Conservation (phyloP, 1,284 basidiomycete genomes). For the Ustilago nuda region DNA sequence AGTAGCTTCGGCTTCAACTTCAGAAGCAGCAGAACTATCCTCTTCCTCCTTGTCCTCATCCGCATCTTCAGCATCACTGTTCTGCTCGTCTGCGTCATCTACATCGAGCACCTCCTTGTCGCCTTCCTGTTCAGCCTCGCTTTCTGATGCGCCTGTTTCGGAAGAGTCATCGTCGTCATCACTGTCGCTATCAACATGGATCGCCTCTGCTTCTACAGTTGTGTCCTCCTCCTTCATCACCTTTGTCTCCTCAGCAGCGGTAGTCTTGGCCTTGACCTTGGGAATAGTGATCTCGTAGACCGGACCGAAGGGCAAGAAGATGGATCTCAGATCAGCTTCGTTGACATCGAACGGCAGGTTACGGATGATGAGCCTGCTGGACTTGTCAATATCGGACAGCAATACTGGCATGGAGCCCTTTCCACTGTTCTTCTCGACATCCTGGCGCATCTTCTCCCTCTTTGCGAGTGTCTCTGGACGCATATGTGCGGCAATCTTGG, state of each 20-base stretch:
- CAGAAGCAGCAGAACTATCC: slow-evolving; percentile 6
- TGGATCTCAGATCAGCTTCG: slow-evolving; percentile 84
- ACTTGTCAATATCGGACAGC: slow-evolving; percentile 46
- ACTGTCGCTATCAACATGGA: slow-evolving; percentile 19
- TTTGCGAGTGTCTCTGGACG: slow-evolving; percentile 70
- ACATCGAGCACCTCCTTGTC: slow-evolving; percentile 70
- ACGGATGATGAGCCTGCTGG: slow-evolving; percentile 86
- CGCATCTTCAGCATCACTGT: not conserved
- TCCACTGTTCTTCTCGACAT: slow-evolving; percentile 55
- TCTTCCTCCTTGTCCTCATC: slow-evolving; percentile 67
- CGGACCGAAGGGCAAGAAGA: slow-evolving; percentile 89
- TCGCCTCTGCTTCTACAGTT: slow-evolving; percentile 23
- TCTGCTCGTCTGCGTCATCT: slow-evolving; percentile 69
- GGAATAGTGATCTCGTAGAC: slow-evolving; percentile 89
- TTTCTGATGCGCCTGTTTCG: slow-evolving; percentile 2
- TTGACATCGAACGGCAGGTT: slow-evolving; percentile 80
- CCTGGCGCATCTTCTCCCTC: slow-evolving; percentile 70
- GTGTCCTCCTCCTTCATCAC: slow-evolving; percentile 38
- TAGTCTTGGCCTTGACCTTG: slow-evolving; percentile 37
- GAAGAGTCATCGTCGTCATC: slow-evolving; percentile 19
- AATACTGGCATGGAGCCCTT: slow-evolving; percentile 48
- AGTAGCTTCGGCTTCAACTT: slow-evolving; percentile 1
- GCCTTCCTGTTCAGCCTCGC: slow-evolving; percentile 69
- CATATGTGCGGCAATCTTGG: slow-evolving; percentile 73
- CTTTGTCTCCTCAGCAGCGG: slow-evolving; percentile 53